These are phyloP conservation scores for Pleurotus ostreatus DNA, from an alignment of 768 basidiomycete species.

Conservation along the genomic window DNA sequence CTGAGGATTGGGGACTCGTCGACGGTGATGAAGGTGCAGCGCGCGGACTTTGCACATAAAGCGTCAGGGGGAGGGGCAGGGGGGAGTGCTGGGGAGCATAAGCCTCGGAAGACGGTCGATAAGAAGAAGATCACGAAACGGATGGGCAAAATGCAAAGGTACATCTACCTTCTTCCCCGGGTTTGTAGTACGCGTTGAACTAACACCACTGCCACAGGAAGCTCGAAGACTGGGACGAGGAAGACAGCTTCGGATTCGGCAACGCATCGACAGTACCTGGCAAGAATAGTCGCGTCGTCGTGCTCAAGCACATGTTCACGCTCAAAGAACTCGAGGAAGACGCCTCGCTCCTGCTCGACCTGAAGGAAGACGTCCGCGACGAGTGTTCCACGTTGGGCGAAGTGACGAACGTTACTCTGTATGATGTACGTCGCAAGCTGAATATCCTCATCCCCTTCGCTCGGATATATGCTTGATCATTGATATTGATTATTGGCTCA, in stretches of 20 bases:
- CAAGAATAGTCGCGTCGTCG: slow-evolving; percentile 76
- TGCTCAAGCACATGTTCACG: slow-evolving; percentile 94
- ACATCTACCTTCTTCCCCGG: slow-evolving; percentile 13
- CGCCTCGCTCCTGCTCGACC: slow-evolving; percentile 77
- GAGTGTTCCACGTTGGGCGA: slow-evolving; percentile 89
- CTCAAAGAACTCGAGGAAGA: slow-evolving; percentile 84
- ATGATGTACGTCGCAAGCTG: slow-evolving; percentile 66
- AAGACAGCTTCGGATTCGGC: slow-evolving; percentile 81
- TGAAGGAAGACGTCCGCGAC: slow-evolving; percentile 95
- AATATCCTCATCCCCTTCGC: background rate
- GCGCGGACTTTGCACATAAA: slow-evolving; percentile 80
- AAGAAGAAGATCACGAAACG: slow-evolving; percentile 74
- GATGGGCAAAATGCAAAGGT: slow-evolving; percentile 89
- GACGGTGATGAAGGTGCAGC: slow-evolving; percentile 68
- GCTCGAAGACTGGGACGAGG: slow-evolving; percentile 90
- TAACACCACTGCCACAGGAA: slow-evolving; percentile 49
- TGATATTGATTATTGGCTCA: background rate
- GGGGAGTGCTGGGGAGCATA: slow-evolving; percentile 32
- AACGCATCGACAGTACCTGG: slow-evolving; percentile 42
- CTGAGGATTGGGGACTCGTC: slow-evolving; percentile 76
- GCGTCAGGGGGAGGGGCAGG: slow-evolving; percentile 33
- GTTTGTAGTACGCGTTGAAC: background rate
- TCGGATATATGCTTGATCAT: background rate
- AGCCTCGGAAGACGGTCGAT: slow-evolving; percentile 61
- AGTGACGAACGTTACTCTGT: slow-evolving; percentile 92